Evolutionary conservation across 2,329 filamentous ascomycete genomes (phyloP).

Genomic region (Penicillium sp.): DNA sequence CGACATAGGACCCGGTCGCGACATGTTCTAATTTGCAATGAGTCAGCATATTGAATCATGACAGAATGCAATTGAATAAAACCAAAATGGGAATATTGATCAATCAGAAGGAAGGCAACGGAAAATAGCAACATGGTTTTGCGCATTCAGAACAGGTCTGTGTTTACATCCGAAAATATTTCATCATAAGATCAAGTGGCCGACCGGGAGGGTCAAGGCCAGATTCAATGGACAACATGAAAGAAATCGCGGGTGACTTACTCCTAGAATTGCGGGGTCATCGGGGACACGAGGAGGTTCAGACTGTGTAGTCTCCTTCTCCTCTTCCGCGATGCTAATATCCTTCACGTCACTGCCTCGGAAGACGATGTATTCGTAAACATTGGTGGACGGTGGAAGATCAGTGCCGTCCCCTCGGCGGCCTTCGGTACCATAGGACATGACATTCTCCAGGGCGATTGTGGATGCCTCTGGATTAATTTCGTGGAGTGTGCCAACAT

Average conservation of each 20-base stretch:
- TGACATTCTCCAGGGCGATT: slow-evolving; percentile 94
- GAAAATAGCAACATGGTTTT: slow-evolving; percentile 93
- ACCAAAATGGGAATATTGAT: slow-evolving; percentile 21
- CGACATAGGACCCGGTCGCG: slow-evolving; percentile 40
- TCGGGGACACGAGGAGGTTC: slow-evolving; percentile 79
- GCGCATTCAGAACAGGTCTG: slow-evolving; percentile 83
- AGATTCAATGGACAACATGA: slow-evolving; percentile 2
- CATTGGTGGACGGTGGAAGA: slow-evolving; percentile 77
- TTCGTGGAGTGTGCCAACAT: slow-evolving; percentile 92
- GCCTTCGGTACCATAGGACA: slow-evolving; percentile 91
- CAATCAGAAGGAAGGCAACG: slow-evolving; percentile 99
- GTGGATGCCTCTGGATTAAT: slow-evolving; percentile 98
- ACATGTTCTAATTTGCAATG: slow-evolving; percentile 40
- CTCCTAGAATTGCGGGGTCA: slow-evolving; percentile 94
- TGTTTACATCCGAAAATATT: slow-evolving; percentile 98
- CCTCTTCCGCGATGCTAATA: slow-evolving; percentile 83
- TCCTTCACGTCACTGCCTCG: slow-evolving; percentile 98
- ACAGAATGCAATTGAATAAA: neutral
- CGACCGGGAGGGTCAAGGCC: slow-evolving; percentile 10
- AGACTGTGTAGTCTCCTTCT: slow-evolving; percentile 70
- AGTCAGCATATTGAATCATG: slow-evolving; percentile 18
- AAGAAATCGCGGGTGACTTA: slow-evolving; percentile 62
- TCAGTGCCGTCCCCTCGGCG: slow-evolving; percentile 76
- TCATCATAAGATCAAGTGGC: slow-evolving; percentile 60
- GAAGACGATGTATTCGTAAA: slow-evolving; percentile 99